Conservation (phyloP, 2,329 filamentous ascomycete genomes). For the Sporothrix sp. region DNA sequence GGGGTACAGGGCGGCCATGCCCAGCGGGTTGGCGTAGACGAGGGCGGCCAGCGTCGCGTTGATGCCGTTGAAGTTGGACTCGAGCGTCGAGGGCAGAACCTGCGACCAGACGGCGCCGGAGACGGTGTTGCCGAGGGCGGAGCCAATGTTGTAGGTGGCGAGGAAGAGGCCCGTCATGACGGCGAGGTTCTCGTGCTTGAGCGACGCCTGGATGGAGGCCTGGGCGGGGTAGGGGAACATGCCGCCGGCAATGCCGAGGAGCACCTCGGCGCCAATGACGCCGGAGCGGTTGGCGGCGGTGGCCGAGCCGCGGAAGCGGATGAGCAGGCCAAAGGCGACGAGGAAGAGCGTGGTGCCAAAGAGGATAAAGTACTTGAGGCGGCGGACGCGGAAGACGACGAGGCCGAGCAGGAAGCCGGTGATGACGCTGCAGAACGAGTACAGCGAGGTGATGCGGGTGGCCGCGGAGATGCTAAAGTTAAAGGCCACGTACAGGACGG, state of each 20-base stretch:
- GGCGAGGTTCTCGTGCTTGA: slow-evolving; percentile 46
- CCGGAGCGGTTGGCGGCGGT: slow-evolving; percentile 37
- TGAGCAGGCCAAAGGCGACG: slow-evolving; percentile 56
- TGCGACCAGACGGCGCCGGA: slow-evolving; percentile 56
- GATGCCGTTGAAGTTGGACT: slow-evolving; percentile 18
- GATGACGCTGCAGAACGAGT: slow-evolving; percentile 48
- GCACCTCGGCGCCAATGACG: slow-evolving; percentile 51
- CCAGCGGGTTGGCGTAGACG: slow-evolving; percentile 30
- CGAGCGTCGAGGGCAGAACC: slow-evolving; percentile 39
- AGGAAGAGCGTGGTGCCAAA: slow-evolving; percentile 50
- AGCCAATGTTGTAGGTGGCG: slow-evolving; percentile 53
- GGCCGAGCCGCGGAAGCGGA: slow-evolving; percentile 49
- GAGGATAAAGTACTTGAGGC: slow-evolving; percentile 55
- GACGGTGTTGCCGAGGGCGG: slow-evolving; percentile 49
- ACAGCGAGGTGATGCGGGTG: slow-evolving; percentile 50
- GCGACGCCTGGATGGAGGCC: slow-evolving; percentile 33
- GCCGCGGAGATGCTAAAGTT: slow-evolving; percentile 47
- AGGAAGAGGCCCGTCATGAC: slow-evolving; percentile 55
- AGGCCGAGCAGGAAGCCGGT: slow-evolving; percentile 47
- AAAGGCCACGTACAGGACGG: slow-evolving; percentile 51
- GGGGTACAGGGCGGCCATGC: slow-evolving; percentile 26
- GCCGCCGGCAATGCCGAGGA: slow-evolving; percentile 54
- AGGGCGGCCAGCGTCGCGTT: slow-evolving; percentile 30
- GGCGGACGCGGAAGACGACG: slow-evolving; percentile 46
- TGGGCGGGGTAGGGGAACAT: slow-evolving; percentile 47